Evolutionary conservation across 768 basidiomycete species (phyloP), one percentile per base, ranked within the genome.

Genomic region (Leccinum aurantiacum): DNA sequence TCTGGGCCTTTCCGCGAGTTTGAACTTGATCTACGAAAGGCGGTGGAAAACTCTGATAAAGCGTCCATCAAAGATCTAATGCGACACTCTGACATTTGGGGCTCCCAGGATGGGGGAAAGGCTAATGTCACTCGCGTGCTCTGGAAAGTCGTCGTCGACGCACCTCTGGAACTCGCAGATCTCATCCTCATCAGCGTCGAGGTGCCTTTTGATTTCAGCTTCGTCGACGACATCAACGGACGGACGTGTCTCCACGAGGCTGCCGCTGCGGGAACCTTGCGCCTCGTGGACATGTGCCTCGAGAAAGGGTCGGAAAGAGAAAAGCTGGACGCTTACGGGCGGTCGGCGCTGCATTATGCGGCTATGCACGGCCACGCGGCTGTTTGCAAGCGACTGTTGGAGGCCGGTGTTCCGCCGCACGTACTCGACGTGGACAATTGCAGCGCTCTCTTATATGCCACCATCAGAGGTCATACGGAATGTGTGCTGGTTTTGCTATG

Each of bases 141-240:
- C 17, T 99, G 97, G 97, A 90, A 93, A 69, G 87, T 92, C 14
- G 85, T 91, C 60, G 85, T 94, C 54, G 90, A 92, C 62, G 91
- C 93, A 9, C 86, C 88, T 50, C 73, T 79, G 3, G 82, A 84
- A n/a, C 77, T 91, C 47, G 88, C 83, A 19, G 87, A 93, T 67
- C 76, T 93, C 53, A 89, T 94, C 50, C 77, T 95, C 29, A 76
- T 85, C 33, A 84, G 88, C 15, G 75, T 89, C 19, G 78, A 80
- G 25, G 77, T 76, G 14, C 86, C 88, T 0, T 93, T 98, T 71
- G 92, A 98, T 74, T 98, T 93, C 71, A 80, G 82, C 51, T 98
- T 93, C 70, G 82, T 98, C 51, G 97, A 98, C 71, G 95, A 98
- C 66, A 99, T 99, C 78, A 98, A 98, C 71, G 92, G 90, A 46